Percentiles rank a stretch among this genome's conserved stretches.
These are phyloP conservation scores for Penicillium cinerascens DNA, from an alignment of 495 filamentous ascomycete species.

Conservation along the genomic window DNA sequence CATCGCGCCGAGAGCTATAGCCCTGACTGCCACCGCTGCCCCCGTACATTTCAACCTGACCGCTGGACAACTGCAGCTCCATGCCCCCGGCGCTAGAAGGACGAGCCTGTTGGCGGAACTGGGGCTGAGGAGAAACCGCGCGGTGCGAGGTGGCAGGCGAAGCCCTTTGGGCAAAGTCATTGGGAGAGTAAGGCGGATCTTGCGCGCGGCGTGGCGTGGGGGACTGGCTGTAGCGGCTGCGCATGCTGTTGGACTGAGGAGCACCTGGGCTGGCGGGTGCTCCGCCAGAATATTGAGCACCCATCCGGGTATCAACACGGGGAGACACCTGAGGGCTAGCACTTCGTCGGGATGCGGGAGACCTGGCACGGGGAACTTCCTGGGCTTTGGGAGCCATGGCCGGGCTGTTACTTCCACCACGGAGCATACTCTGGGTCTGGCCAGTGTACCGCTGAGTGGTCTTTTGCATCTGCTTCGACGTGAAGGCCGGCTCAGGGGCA, in stretches of 20 bases:
- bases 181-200: conserved; percentile 53
- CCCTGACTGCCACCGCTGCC: conserved; percentile 38
- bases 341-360: conserved; percentile 53
- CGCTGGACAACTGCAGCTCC: conserved; percentile 74
- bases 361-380: conserved; percentile 44
- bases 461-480: conserved; percentile 88
- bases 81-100: conserved; percentile 68
- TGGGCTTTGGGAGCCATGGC: conserved; percentile 25
- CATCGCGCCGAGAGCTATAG: conserved; percentile 51
- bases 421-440: conserved; percentile 79
- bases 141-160: conserved; percentile 46
- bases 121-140: conserved; percentile 57
- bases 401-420: conserved; percentile 38
- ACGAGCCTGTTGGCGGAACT: conserved; percentile 56
- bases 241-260: conserved; percentile 42
- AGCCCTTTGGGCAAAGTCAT: conserved; percentile 48
- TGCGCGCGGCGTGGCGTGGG: conserved; percentile 51
- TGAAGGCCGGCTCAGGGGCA: conserved; percentile 87
- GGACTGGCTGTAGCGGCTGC: conserved; percentile 39
- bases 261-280: conserved; percentile 33
- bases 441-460: conserved; percentile 82
- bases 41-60: conserved; percentile 45
- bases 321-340: conserved; percentile 48
- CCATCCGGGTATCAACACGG: conserved; percentile 38
- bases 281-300: conserved; percentile 31